These are phyloP conservation scores for Elsinoe fawcettii DNA, from an alignment of 2,329 filamentous ascomycete genomes.

Conservation along the genomic window DNA sequence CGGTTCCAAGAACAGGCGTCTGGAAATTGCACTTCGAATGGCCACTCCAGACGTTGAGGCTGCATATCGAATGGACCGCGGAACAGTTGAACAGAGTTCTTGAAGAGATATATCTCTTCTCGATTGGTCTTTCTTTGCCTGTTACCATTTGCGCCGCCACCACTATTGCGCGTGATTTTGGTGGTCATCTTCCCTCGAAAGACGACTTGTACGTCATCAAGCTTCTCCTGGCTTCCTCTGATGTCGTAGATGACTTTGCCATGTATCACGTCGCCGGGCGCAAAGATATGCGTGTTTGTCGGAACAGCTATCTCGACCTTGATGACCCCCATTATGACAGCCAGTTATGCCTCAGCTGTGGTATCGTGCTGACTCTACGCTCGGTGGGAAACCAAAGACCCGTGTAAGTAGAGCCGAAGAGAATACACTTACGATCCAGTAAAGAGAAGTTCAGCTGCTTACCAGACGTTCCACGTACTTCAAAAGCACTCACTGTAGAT, in stretches of 20 bases:
- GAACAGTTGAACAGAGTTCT: not conserved
- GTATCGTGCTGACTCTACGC: no score
- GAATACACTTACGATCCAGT: not conserved
- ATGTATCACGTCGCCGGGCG: not conserved
- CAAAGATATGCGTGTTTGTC: not conserved
- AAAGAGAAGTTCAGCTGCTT: not conserved
- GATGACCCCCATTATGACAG: not conserved
- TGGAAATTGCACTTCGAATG: slow-evolving; percentile 11
- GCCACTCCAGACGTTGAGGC: slow-evolving; percentile 9
- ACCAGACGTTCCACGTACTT: not conserved
- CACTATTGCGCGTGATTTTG: not conserved
- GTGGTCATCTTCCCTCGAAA: slow-evolving; percentile 12
- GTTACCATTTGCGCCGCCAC: not conserved
- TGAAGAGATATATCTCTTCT: slow-evolving; percentile 13
- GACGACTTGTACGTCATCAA: slow-evolving; percentile 7
- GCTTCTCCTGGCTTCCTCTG: not conserved
- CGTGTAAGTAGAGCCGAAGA: no score
- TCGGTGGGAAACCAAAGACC: no score
- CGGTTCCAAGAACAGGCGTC: not conserved
- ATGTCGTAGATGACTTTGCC: slow-evolving; percentile 7
- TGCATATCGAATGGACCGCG: not conserved
- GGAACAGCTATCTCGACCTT: not conserved
- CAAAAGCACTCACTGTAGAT: not conserved
- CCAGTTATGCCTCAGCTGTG: no score
- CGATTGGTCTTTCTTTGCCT: not conserved